phyloP scores from a whole-genome alignment of 2,329 filamentous ascomycete genomes.

The Xylariaceae sp. region DNA sequence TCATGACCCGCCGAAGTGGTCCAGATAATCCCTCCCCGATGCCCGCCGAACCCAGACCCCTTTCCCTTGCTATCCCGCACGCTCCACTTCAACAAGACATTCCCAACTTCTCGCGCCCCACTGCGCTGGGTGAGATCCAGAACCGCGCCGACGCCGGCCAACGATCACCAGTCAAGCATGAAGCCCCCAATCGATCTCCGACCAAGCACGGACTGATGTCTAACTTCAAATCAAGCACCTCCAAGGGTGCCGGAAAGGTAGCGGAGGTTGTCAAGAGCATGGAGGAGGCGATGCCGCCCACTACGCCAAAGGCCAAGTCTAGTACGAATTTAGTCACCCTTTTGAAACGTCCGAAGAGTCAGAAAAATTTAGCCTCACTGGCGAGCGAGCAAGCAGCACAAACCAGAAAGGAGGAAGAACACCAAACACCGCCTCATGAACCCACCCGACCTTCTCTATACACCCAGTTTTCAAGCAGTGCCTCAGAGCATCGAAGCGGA shows the following conservation, averaged over 20 bases:
- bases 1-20: slow-evolving; percentile 47
- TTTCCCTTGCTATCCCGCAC: slow-evolving; percentile 23
- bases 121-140: slow-evolving; percentile 52
- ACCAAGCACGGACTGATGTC: slow-evolving; percentile 25
- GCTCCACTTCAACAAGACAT: slow-evolving; percentile 29
- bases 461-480: slow-evolving; percentile 60
- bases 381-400: slow-evolving; percentile 47
- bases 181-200: slow-evolving; percentile 25
- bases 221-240: slow-evolving; percentile 37
- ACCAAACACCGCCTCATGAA: slow-evolving; percentile 56
- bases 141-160: slow-evolving; percentile 39
- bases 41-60: slow-evolving; percentile 23
- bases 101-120: slow-evolving; percentile 37
- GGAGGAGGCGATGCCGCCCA: slow-evolving; percentile 45
- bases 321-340: slow-evolving; percentile 74
- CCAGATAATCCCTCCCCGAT: slow-evolving; percentile 38
- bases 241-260: slow-evolving; percentile 33
- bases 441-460: slow-evolving; percentile 66
- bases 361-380: slow-evolving; percentile 57
- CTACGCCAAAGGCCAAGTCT: slow-evolving; percentile 67
- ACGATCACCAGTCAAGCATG: slow-evolving; percentile 27
- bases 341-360: slow-evolving; percentile 68
- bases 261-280: slow-evolving; percentile 39
- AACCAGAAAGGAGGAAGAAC: slow-evolving; percentile 70
- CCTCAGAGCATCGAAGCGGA: slow-evolving; percentile 27